These are phyloP conservation scores for Kernera saxatilis DNA, from an alignment of 345 rosid species.

Conservation along the genomic window DNA sequence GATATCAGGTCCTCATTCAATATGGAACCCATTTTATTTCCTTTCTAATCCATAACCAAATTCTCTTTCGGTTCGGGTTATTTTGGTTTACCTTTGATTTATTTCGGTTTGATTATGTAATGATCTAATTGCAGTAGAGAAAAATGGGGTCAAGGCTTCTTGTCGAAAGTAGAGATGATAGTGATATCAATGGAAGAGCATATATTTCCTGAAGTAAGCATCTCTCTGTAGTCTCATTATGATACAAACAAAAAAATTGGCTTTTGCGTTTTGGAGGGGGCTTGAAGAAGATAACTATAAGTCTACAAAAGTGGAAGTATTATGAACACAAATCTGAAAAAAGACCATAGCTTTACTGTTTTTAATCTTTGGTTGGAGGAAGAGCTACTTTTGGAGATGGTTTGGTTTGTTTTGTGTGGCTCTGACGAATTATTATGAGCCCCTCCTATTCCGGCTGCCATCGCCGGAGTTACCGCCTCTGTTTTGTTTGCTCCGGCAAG, in stretches of 20 bases:
- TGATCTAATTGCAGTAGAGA: background rate
- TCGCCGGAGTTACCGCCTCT: conserved; percentile 52
- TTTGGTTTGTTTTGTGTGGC: conserved; percentile 26
- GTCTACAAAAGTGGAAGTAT: conserved; percentile 27
- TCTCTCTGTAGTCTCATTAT: conserved; percentile 4
- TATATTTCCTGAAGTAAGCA: conserved; percentile 5
- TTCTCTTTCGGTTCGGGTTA: background rate
- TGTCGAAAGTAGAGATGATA: background rate
- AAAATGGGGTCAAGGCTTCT: background rate
- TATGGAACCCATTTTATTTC: background rate
- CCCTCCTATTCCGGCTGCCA: conserved; percentile 50
- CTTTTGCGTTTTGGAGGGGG: background rate
- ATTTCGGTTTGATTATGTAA: background rate
- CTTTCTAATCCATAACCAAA: background rate
- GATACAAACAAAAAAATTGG: conserved; percentile 13
- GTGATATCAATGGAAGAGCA: conserved; percentile 2
- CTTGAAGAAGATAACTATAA: conserved; percentile 6
- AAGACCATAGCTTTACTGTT: conserved; percentile 7
- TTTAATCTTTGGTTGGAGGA: conserved; percentile 17
- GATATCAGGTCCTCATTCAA: background rate
- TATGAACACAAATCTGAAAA: conserved; percentile 20
- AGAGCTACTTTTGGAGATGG: conserved; percentile 32
- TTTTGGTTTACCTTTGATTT: background rate
- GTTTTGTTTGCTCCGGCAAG: conserved; percentile 36
- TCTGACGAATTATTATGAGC: conserved; percentile 34